Base-by-base conservation (phyloP, 164 flowering plant species). In the Stephania japonica region DNA sequence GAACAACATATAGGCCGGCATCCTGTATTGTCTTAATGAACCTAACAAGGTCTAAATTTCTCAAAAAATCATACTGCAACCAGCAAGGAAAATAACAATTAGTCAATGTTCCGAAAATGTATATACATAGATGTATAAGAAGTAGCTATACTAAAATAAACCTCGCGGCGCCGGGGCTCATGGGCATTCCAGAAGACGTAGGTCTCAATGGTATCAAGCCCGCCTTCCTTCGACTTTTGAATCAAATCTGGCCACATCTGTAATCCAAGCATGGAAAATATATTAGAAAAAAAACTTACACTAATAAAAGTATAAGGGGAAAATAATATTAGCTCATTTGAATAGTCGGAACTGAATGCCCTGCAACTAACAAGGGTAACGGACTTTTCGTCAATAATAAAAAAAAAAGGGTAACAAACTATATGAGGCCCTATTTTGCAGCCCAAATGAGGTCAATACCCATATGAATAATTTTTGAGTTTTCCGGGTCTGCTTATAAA, bases 1-100 rank as follows among this genome's bases (percentile, higher is more conserved):
- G 86, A 70, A 89, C 73, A 0, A 80, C 80, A 73, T 89, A 87
- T 6, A 92, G 74, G 1, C 95, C 93, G 9, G 77, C 90, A 11
- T 81, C 81, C 65, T 87, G 86, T 47, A 90, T 44, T 3, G 85
- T 82, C 79, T 88, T 84, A 38, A 92, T 12, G 67, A 90, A 90
- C 77, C 85, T 85, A 12, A 92, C 70, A 2, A 92, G 71, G 77
- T 90, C 91, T 23, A 67, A 67, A 18, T 85, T 86, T 0, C 86
- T 92, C 1, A 70, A 63, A 32, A 92, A 92, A 76, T 90, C 87
- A 70, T 92, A 89, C 68, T 89, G 32, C 27, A 69, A 0, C 7
- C 26, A 50, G 8, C 24, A 68, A 11, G 5, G 19, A 44, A 70
- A 50, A 26, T 13, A 16, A 25, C 7, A 21, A 32, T 19, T 21